These are phyloP conservation scores for Coniochaeta pulveracea DNA, from an alignment of 2,329 filamentous ascomycete genomes.

Conservation along the genomic window DNA sequence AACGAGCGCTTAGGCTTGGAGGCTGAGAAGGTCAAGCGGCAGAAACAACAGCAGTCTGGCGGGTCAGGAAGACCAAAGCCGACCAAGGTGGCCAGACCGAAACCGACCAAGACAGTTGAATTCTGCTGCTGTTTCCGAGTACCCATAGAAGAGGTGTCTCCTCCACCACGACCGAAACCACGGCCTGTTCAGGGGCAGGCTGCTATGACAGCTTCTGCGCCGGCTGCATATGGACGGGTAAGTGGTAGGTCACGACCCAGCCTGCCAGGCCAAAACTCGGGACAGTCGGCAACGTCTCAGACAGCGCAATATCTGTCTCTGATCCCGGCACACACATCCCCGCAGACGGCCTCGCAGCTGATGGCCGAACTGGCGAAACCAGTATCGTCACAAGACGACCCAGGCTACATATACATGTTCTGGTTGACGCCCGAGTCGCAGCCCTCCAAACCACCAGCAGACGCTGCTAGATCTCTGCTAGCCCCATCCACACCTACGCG, in stretches of 20 bases:
- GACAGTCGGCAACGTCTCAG: slow-evolving; percentile 16
- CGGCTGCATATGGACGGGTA: slow-evolving; percentile 3
- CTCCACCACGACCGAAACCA: slow-evolving; percentile 32
- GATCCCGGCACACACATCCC: slow-evolving; percentile 57
- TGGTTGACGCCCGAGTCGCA: slow-evolving; percentile 70
- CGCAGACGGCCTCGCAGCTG: slow-evolving; percentile 57
- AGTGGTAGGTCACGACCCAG: no score
- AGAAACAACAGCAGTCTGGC: slow-evolving; percentile 14
- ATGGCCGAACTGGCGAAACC: slow-evolving; percentile 68
- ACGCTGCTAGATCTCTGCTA: slow-evolving; percentile 48
- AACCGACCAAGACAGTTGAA: slow-evolving; percentile 20
- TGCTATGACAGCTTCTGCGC: slow-evolving; percentile 9
- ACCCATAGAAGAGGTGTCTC: slow-evolving; percentile 29
- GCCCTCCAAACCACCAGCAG: slow-evolving; percentile 40
- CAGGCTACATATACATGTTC: slow-evolving; percentile 98
- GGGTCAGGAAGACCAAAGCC: slow-evolving; percentile 10
- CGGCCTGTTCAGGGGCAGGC: slow-evolving; percentile 37
- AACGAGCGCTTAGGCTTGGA: slow-evolving; percentile 64
- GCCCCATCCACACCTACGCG: slow-evolving; percentile 22
- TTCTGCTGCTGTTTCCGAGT: slow-evolving; percentile 44
- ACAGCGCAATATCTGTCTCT: slow-evolving; percentile 46
- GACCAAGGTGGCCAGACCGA: slow-evolving; percentile 16
- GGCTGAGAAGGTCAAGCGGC: slow-evolving; percentile 16
- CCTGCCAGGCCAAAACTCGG: not conserved
- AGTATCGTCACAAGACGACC: slow-evolving; percentile 62